Base-by-base conservation (phyloP, 345 rosid genomes). In the Salix koriyanagi region DNA sequence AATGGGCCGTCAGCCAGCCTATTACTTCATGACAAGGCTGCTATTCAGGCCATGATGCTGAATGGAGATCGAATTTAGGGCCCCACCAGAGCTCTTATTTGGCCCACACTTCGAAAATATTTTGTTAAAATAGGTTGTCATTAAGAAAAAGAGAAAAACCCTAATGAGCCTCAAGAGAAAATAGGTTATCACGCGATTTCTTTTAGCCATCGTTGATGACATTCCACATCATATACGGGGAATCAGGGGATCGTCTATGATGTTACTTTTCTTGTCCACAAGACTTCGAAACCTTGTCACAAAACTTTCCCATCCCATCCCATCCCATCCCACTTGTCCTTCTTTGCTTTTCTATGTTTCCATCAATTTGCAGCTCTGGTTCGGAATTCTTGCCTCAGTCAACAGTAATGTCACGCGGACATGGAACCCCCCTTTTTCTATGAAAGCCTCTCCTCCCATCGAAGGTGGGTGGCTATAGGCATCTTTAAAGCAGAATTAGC, bases 401-500 rank as follows among this genome's bases (percentile, higher is more conserved):
- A 56, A 9, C 14, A 56, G 4, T 4, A 56, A 56, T 46, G 50
- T 46, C 62, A 1, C 28, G 11, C 8, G 62, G 14, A n/a, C 10
- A n/a, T 9, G 1, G 28, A 56, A 56, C 13, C 62, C 62, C 61
- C 12, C 23, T n/a, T 56, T 23, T 3, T 1, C 9, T 56, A n/a
- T 56, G 26, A n/a, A 56, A 9, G 28, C 62, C n/a, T 52, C 58
- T 52, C 58, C 58, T 19, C 9, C 44, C 74, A 12, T 18, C 44
- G 4, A n/a, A 19, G 39, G 26, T 41, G 44, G 44, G 26, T 41
- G 44, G 44, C 44, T 2, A n/a, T 28, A 28, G 62, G 41, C 23
- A 71, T 71, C 64, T 48, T 52, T 50, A 71, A 67, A 37, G 60
- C 64, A 71, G 32, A 50, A 71, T 28, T 28, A 54, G 54, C 37